Percentiles rank a stretch among this genome's conserved stretches.
Conservation (phyloP, 164 flowering plant species). For the Nymphaea colorata region DNA sequence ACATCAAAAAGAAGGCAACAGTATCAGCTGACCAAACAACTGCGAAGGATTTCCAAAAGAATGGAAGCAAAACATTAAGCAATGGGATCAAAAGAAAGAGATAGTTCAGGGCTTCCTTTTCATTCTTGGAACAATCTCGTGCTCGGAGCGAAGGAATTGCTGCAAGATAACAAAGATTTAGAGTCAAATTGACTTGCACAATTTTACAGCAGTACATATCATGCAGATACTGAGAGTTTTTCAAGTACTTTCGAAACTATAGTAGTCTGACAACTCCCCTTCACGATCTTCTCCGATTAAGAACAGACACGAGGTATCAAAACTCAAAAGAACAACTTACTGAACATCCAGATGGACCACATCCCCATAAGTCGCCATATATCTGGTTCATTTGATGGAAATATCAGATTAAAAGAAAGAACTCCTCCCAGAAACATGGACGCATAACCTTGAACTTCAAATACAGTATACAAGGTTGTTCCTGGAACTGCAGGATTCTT, state of each 20-base stretch:
- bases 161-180: constrained; percentile 16
- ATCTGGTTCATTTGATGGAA: constrained; percentile 91
- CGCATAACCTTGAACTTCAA: constrained; percentile 88
- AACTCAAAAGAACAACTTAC: constrained; percentile 34
- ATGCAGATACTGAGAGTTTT: no score
- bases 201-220: background rate
- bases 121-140: constrained; percentile 91
- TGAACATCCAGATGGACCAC: constrained; percentile 99
- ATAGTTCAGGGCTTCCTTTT: constrained; percentile 95
- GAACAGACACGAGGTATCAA: no score
- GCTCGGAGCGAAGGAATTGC: constrained; percentile 98
- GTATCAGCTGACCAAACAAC: constrained; percentile 92
- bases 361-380: constrained; percentile 98
- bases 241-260: no score
- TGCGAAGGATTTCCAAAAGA: constrained; percentile 86
- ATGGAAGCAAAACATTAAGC: constrained; percentile 75
- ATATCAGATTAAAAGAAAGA: constrained; percentile 82
- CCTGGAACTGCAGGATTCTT: constrained; percentile 96
- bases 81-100: constrained; percentile 80
- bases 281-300: no score
- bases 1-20: constrained; percentile 79
- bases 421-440: constrained; percentile 88
- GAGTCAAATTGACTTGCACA: background rate
- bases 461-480: constrained; percentile 58
- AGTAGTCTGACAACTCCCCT: no score